Percentiles rank a stretch among this genome's conserved stretches.
These are phyloP conservation scores for Phytophthora macrochlamydospora DNA, from an alignment of 352 stramenopile genomes.

Conservation along the genomic window DNA sequence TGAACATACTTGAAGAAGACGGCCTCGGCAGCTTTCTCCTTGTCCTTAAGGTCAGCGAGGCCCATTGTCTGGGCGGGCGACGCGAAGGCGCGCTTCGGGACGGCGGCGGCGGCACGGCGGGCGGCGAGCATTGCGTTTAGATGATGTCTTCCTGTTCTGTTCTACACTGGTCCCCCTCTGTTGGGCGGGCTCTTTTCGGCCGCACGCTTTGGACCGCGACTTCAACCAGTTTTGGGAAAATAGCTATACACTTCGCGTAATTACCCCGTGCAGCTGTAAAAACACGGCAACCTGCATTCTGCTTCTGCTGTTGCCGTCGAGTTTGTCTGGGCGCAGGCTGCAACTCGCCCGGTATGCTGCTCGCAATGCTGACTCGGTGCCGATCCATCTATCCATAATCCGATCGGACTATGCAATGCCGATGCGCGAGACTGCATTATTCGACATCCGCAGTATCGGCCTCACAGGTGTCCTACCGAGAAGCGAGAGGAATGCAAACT, in stretches of 20 bases:
- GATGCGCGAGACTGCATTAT: too few relatives aligned
- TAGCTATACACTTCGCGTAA: conserved; percentile 20
- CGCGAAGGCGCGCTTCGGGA: conserved; percentile 55
- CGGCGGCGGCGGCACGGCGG: conserved; percentile 52
- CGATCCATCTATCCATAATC: too few relatives aligned
- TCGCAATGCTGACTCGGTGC: too few relatives aligned
- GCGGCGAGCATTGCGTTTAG: conserved; percentile 59
- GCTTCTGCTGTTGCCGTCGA: not conserved
- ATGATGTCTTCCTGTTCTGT: conserved; percentile 20
- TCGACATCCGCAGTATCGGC: too few relatives aligned
- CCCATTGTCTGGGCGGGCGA: conserved; percentile 54
- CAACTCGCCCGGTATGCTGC: too few relatives aligned
- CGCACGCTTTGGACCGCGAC: conserved; percentile 12
- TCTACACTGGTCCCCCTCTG: conserved; percentile 18
- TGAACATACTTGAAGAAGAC: conserved; percentile 86
- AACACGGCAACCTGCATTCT: conserved; percentile 1
- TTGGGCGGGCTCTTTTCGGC: conserved; percentile 10
- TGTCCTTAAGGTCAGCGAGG: conserved; percentile 58
- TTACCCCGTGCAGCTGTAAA: conserved; percentile 12
- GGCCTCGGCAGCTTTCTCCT: conserved; percentile 79
- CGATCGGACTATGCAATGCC: too few relatives aligned
- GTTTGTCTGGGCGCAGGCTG: too few relatives aligned
- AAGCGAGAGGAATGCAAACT: too few relatives aligned
- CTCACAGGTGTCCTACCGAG: too few relatives aligned
- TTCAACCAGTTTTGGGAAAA: conserved; percentile 9